These are phyloP conservation scores for Alternaria burnsii DNA, from an alignment of 2,329 filamentous ascomycete species.

Conservation along the genomic window DNA sequence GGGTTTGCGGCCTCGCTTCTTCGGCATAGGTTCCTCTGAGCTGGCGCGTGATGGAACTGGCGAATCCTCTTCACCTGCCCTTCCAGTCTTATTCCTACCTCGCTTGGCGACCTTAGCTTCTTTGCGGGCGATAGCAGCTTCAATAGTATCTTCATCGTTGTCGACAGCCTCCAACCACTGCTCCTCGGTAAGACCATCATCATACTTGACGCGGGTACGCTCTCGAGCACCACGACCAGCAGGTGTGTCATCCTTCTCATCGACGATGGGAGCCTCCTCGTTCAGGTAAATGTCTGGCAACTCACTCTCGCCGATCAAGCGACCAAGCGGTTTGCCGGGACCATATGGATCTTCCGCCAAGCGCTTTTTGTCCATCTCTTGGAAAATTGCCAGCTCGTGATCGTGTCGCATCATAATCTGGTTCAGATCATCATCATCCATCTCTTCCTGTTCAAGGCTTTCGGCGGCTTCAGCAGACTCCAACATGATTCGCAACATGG, in stretches of 20 bases:
- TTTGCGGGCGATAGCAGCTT: constrained; percentile 90
- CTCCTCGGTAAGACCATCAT: constrained; percentile 97
- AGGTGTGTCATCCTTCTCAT: constrained; percentile 76
- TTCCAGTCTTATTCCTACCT: constrained; percentile 76
- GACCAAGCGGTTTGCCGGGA: constrained; percentile 71
- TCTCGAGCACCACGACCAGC: constrained; percentile 92
- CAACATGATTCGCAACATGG: constrained; percentile 90
- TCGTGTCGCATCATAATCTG: constrained; percentile 91
- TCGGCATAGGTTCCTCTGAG: constrained; percentile 79
- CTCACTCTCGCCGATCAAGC: constrained; percentile 86
- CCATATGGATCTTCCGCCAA: constrained; percentile 74
- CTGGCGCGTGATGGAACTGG: constrained; percentile 81
- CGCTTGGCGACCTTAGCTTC: constrained; percentile 84
- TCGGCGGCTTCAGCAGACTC: constrained; percentile 78
- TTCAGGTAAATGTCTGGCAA: constrained; percentile 92
- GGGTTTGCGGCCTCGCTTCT: constrained; percentile 84
- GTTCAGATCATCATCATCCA: constrained; percentile 98
- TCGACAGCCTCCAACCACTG: constrained; percentile 99
- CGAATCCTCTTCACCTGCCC: constrained; percentile 66
- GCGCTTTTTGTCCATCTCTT: constrained; percentile 82
- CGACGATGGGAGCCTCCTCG: constrained; percentile 81
- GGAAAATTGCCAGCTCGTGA: constrained; percentile 79
- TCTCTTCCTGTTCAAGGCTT: constrained; percentile 87
- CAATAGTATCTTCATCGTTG: constrained; percentile 92
- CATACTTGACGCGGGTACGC: constrained; percentile 91